Evolutionary conservation across 2,329 filamentous ascomycete genomes (phyloP).

Genomic region (Leptodontidium sp.): DNA sequence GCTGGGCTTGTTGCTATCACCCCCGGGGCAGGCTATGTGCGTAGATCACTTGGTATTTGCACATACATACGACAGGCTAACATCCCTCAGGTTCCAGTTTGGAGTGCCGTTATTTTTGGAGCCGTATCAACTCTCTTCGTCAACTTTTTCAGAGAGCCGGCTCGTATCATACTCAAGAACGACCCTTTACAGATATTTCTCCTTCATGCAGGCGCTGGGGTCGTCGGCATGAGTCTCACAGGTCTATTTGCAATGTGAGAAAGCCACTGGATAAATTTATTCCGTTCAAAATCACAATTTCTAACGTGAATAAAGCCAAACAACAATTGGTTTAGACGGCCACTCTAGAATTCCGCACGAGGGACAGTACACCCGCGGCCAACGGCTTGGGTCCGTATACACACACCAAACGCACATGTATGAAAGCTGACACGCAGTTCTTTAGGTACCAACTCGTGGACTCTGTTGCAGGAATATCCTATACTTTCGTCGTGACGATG

Average conservation of each 20-base stretch:
- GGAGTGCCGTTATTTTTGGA: constrained; percentile 82
- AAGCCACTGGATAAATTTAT: too few relatives aligned
- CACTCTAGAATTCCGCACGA: not conserved
- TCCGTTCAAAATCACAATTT: too few relatives aligned
- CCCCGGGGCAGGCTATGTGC: constrained; percentile 78
- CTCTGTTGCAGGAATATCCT: constrained; percentile 75
- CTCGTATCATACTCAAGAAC: constrained; percentile 80
- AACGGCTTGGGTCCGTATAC: constrained; percentile 14
- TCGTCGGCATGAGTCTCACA: constrained; percentile 79
- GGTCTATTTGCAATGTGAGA: constrained; percentile 71
- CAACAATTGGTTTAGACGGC: not conserved
- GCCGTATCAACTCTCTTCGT: constrained; percentile 76
- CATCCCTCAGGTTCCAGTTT: constrained; percentile 68
- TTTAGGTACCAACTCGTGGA: constrained; percentile 84
- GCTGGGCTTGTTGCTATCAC: constrained; percentile 87
- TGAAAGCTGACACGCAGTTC: constrained; percentile 66
- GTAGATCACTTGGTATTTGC: not conserved
- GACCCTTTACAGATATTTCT: constrained; percentile 88
- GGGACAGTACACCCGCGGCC: not conserved
- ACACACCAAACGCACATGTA: too few relatives aligned
- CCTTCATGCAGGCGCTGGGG: constrained; percentile 79
- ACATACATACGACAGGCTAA: too few relatives aligned
- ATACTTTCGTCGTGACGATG: constrained; percentile 79
- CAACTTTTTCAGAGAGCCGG: constrained; percentile 90
- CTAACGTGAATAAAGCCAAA: not conserved